Base-by-base conservation (phyloP, 495 filamentous ascomycete species). In the Evernia prunastri region DNA sequence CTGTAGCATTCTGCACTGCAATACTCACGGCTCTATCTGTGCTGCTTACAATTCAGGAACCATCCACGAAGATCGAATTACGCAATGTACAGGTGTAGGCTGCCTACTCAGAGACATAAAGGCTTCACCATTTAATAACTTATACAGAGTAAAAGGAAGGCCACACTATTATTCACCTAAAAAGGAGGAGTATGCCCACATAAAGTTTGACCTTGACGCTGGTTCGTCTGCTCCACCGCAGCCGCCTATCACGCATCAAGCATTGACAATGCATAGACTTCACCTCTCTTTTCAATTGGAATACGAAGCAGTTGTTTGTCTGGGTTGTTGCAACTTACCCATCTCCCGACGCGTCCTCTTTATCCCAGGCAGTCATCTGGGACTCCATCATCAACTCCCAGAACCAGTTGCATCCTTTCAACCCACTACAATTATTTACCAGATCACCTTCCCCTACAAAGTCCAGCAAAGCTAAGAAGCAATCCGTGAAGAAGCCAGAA, bases 301-400 rank as follows among this genome's bases (percentile, higher is more conserved):
- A 99, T 80, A 99, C 94, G n/a, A 99, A 99, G 76, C 91, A 97
- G 76, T 76, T 97, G 69, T 99, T 97, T 77, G 85, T 95, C 75
- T 98, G 94, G 82, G 85, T 98, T 56, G 89, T 89, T 58, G 92
- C 92, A 40, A 85, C 85, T 31, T 98, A 93, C 82, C 88, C 92
- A 58, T 81, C 85, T 29, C 69, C 74, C 63, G 72, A 73, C 64
- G 35, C 63, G 54, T 66, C 71, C 53, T 67, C 76, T 20, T 69
- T 71, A 60, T 80, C 83, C 68, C 84, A 91, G 75, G 89, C 90
- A 68, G 84, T 98, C 42, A 90, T 98, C 78, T 98, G 94, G 94
- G 94, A 98, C 75, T 80, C 78, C 37, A 96, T 98, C 76, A 90
- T 98, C 80, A 85, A 87, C 23, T 83, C 85, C 67, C 78, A 85